These are phyloP conservation scores for Boletellus deceptivus DNA, from an alignment of 1,284 basidiomycete species.

Conservation along the genomic window DNA sequence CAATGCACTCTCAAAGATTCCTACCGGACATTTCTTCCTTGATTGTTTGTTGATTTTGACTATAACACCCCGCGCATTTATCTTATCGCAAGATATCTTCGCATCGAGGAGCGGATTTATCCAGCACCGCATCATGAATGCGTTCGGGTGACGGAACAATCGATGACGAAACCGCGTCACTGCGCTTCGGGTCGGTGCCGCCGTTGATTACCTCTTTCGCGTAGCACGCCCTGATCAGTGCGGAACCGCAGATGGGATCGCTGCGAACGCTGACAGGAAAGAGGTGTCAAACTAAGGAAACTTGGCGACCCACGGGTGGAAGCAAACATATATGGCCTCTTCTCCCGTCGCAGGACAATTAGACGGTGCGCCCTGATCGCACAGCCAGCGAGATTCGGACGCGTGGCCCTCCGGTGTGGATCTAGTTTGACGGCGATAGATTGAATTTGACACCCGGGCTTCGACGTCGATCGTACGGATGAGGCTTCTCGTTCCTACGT, in stretches of 20 bases:
- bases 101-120: not conserved
- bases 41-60: not conserved
- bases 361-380: conserved; percentile 13
- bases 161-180: not conserved
- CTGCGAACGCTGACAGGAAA: conserved; percentile 1
- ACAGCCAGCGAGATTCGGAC: conserved; percentile 25
- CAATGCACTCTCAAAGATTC: not conserved
- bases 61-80: not conserved
- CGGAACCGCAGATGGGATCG: not conserved
- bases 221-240: not conserved
- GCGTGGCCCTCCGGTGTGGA: conserved; percentile 20
- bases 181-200: not conserved
- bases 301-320: conserved; percentile 9
- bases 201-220: not conserved
- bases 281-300: conserved; percentile 19
- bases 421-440: conserved; percentile 19
- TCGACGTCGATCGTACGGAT: conserved; percentile 32
- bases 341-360: conserved; percentile 18
- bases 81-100: not conserved
- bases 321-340: conserved; percentile 15
- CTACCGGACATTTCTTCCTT: not conserved
- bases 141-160: not conserved
- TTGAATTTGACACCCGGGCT: conserved; percentile 17
- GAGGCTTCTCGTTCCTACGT: conserved; percentile 16
- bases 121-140: not conserved